These are phyloP conservation scores for Paramecium sonneborni DNA, from an alignment of 73 alveolate species.

Conservation along the genomic window DNA sequence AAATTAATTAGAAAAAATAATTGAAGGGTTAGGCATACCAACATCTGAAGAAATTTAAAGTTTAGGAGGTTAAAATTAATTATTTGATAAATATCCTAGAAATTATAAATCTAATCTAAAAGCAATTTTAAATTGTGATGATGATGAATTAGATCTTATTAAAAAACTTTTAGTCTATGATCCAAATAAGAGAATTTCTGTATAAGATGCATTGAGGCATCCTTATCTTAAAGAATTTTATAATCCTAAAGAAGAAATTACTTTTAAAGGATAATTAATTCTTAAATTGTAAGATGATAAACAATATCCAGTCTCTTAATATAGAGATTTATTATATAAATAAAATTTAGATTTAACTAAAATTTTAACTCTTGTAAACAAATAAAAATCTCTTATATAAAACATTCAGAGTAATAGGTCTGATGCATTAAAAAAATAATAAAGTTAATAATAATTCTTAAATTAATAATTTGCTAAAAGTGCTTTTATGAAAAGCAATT, in stretches of 20 bases:
- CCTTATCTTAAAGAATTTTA: constrained; percentile 52
- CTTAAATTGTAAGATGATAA: constrained; percentile 18
- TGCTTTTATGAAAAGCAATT: constrained; percentile 19
- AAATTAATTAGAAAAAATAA: constrained; percentile 76
- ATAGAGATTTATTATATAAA: constrained; percentile 35
- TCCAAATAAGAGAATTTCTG: constrained; percentile 84
- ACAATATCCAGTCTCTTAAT: background rate
- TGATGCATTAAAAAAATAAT: background rate
- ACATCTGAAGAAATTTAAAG: constrained; percentile 5
- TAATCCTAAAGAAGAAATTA: constrained; percentile 57
- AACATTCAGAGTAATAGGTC: background rate
- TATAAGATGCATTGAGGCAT: constrained; percentile 63
- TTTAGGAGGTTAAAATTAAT: background rate
- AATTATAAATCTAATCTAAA: background rate
- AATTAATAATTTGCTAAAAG: constrained; percentile 23
- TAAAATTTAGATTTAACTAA: constrained; percentile 4
- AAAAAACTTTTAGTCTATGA: constrained; percentile 71
- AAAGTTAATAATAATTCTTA: background rate
- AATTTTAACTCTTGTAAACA: background rate
- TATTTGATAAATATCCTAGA: background rate
- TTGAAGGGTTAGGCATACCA: constrained; percentile 82
- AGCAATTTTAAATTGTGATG: background rate
- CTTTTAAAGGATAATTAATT: background rate
- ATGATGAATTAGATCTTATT: constrained; percentile 1
- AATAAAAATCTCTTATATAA: constrained; percentile 1